Conservation (phyloP, 257 asterid species). For the Linaria vulgaris region DNA sequence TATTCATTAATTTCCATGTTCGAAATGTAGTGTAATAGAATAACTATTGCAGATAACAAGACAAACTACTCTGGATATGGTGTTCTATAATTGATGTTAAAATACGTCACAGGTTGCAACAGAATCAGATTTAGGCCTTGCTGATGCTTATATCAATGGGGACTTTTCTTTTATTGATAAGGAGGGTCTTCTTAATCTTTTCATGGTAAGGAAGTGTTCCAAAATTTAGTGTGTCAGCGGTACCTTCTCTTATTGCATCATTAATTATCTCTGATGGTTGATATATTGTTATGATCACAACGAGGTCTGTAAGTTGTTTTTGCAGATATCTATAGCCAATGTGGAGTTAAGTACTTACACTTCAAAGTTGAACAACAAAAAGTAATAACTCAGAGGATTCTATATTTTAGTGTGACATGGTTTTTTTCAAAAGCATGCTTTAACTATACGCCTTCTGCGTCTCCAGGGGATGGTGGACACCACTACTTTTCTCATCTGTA, state of each 20-base stretch:
- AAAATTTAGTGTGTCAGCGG: background rate
- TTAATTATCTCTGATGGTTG: background rate
- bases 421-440: slow-evolving; percentile 12
- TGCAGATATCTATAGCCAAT: slow-evolving; percentile 68
- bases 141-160: slow-evolving; percentile 77
- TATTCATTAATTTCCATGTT: background rate
- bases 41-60: background rate
- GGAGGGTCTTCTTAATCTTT: slow-evolving; percentile 57
- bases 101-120: slow-evolving; percentile 47
- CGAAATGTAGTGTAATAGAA: background rate
- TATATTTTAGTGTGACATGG: background rate
- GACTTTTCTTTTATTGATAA: slow-evolving; percentile 65
- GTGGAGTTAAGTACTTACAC: slow-evolving; percentile 56
- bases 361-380: slow-evolving; percentile 46
- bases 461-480: slow-evolving; percentile 69
- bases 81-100: background rate
- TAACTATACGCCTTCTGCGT: background rate
- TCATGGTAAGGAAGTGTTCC: slow-evolving; percentile 43
- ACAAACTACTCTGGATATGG: background rate
- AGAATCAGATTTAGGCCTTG: slow-evolving; percentile 74
- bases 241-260: too few species aligned
- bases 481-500: slow-evolving; percentile 48
- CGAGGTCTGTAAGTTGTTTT: slow-evolving; percentile 33
- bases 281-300: slow-evolving; percentile 8
- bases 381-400: slow-evolving; percentile 34